These are phyloP conservation scores for Dactylellina haptotyla DNA, from an alignment of 2,329 filamentous ascomycete genomes.

Conservation along the genomic window DNA sequence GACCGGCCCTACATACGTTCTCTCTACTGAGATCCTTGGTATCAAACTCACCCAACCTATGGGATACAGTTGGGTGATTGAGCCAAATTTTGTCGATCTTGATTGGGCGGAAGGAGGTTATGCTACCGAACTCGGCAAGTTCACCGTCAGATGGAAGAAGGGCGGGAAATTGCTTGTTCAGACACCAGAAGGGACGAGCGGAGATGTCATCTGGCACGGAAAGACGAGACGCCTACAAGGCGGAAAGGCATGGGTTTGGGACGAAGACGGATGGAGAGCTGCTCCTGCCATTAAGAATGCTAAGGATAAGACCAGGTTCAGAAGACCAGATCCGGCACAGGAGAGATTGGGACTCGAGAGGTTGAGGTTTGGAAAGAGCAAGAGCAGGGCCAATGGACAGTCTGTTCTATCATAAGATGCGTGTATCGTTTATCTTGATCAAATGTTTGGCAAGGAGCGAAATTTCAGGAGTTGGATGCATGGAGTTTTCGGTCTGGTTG, in stretches of 20 bases:
- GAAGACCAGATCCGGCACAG: conserved; percentile 26
- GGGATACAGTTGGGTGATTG: conserved; percentile 61
- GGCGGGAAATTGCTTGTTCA: conserved; percentile 57
- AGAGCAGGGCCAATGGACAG: conserved; percentile 12
- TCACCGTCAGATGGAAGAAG: conserved; percentile 60
- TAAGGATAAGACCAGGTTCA: conserved; percentile 14
- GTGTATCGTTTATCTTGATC: not conserved
- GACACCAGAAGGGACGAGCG: conserved; percentile 57
- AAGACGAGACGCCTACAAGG: conserved; percentile 44
- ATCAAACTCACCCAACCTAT: conserved; percentile 61
- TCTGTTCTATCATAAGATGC: conserved; percentile 13
- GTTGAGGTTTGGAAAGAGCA: conserved; percentile 12
- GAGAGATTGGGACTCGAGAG: conserved; percentile 22
- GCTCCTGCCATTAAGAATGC: not conserved
- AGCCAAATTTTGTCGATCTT: conserved; percentile 63
- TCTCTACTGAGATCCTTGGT: conserved; percentile 64
- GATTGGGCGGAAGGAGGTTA: conserved; percentile 62
- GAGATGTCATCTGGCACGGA: conserved; percentile 57
- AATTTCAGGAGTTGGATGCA: conserved; percentile 7
- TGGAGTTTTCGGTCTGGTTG: not conserved
- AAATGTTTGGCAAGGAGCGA: conserved; percentile 13
- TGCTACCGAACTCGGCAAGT: conserved; percentile 61
- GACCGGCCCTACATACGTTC: conserved; percentile 64
- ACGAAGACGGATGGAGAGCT: conserved; percentile 42
- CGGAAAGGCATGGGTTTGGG: conserved; percentile 51